These are phyloP conservation scores for Termitomyces sp. DNA, from an alignment of 768 basidiomycete genomes.

Conservation along the genomic window DNA sequence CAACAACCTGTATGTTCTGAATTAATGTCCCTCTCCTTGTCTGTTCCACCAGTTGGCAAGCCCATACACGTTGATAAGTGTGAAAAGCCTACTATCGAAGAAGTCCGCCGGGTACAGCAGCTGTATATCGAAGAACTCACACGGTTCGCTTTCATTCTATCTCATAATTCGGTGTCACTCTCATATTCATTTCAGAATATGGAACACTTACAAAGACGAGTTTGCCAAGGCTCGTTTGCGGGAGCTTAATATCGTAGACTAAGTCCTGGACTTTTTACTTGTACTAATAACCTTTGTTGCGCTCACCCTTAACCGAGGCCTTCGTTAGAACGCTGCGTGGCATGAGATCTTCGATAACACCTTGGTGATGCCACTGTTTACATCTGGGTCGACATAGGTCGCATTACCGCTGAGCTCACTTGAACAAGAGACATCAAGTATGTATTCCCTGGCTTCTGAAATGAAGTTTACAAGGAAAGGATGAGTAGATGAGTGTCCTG, in stretches of 20 bases:
- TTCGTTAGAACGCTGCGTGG: background rate
- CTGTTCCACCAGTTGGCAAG: slow-evolving; percentile 61
- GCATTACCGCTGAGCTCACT: too few species aligned
- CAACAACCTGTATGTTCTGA: background rate
- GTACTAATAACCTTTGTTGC: background rate
- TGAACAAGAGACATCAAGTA: too few species aligned
- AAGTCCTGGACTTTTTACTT: slow-evolving; percentile 17
- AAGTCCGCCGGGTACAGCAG: slow-evolving; percentile 74
- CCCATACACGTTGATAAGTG: slow-evolving; percentile 79
- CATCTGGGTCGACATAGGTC: background rate
- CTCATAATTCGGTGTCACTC: background rate
- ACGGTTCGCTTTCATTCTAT: slow-evolving; percentile 47
- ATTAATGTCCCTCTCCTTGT: background rate
- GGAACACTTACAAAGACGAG: slow-evolving; percentile 93
- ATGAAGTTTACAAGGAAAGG: too few species aligned
- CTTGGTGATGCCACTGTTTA: background rate
- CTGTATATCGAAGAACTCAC: slow-evolving; percentile 91
- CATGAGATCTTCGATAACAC: slow-evolving; percentile 8
- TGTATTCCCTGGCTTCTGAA: too few species aligned
- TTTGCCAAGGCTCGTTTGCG: slow-evolving; percentile 81
- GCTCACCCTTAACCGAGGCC: background rate
- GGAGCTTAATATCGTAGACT: slow-evolving; percentile 79
- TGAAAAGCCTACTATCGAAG: slow-evolving; percentile 79
- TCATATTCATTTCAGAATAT: slow-evolving; percentile 57
- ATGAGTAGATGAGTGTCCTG: too few species aligned